A percentile compares a stretch with the other conserved stretches of the same genome.
phyloP scores from a whole-genome alignment of 163 green algal species.

The Smithsoniella earleae region DNA sequence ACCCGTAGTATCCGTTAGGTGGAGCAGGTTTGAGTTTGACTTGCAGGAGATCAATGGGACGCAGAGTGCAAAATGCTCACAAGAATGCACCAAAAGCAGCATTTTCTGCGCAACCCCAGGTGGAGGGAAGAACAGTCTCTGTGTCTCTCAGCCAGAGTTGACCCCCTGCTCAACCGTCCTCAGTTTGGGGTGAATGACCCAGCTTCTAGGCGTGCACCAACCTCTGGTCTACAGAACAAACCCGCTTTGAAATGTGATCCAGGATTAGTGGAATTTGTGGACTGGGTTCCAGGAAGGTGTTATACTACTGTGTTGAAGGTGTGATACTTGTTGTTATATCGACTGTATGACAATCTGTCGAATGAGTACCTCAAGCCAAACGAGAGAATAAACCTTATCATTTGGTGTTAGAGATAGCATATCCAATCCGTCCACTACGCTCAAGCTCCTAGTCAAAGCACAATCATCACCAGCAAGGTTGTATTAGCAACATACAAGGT shows the following conservation, averaged over 20 bases:
- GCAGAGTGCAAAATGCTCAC: not conserved
- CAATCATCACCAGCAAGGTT: too few relatives aligned
- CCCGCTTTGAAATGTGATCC: constrained; percentile 49
- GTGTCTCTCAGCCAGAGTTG: constrained; percentile 34
- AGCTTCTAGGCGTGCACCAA: constrained; percentile 43
- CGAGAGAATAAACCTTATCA: too few relatives aligned
- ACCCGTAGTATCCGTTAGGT: too few relatives aligned
- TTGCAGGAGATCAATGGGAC: constrained; percentile 18
- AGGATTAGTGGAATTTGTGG: constrained; percentile 41
- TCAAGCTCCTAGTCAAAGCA: too few relatives aligned
- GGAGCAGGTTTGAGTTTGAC: not conserved
- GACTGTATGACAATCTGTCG: too few relatives aligned
- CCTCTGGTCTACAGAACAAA: constrained; percentile 38
- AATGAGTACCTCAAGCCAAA: too few relatives aligned
- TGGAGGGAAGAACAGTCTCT: constrained; percentile 32
- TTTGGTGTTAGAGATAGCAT: too few relatives aligned
- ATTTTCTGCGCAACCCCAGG: constrained; percentile 58
- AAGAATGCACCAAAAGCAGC: constrained; percentile 51
- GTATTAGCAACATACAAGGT: too few relatives aligned
- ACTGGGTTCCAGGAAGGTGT: constrained; percentile 30
- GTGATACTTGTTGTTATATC: too few relatives aligned
- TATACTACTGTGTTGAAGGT: too few relatives aligned
- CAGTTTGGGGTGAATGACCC: constrained; percentile 28
- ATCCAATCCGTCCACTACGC: too few relatives aligned
- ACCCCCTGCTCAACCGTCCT: constrained; percentile 1